Percentiles rank a stretch among this genome's conserved stretches.
Evolutionary conservation across 331 rosid genomes (phyloP).

Genomic region (Pyrus hybrid): DNA sequence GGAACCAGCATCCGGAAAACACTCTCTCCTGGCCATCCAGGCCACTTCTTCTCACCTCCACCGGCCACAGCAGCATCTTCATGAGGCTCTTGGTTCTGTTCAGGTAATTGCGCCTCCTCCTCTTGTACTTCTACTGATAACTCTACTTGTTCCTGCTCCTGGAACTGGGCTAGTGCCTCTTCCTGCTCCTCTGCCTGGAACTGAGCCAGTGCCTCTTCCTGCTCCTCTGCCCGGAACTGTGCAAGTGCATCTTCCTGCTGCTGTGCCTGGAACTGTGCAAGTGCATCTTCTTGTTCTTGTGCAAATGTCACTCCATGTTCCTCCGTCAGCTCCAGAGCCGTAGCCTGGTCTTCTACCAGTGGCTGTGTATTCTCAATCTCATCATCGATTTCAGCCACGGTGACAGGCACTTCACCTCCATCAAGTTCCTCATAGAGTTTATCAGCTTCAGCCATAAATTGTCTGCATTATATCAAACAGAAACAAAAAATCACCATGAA

Average conservation of each 20-base stretch:
- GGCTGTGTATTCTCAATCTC: constrained; percentile 10
- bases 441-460: constrained; percentile 48
- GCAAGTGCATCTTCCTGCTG: neutral
- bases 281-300: neutral
- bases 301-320: neutral
- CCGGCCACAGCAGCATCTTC: constrained; percentile 34
- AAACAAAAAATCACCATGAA: neutral
- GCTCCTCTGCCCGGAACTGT: neutral
- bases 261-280: neutral
- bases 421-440: constrained; percentile 31
- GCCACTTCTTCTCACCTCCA: constrained; percentile 89
- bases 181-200: neutral
- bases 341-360: neutral
- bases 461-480: constrained; percentile 9
- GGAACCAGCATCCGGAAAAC: constrained; percentile 97
- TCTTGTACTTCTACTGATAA: neutral
- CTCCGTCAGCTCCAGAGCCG: neutral
- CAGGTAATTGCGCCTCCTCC: constrained; percentile 7
- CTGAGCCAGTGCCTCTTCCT: neutral
- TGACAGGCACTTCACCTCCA: constrained; percentile 11
- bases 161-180: constrained; percentile 7
- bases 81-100: constrained; percentile 16
- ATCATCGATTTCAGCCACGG: neutral
- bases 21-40: constrained; percentile 99
- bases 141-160: neutral